Evolutionary conservation across 768 basidiomycete genomes (phyloP), one percentile per base, ranked within the genome.

Genomic region (Leccinum sublutescens): DNA sequence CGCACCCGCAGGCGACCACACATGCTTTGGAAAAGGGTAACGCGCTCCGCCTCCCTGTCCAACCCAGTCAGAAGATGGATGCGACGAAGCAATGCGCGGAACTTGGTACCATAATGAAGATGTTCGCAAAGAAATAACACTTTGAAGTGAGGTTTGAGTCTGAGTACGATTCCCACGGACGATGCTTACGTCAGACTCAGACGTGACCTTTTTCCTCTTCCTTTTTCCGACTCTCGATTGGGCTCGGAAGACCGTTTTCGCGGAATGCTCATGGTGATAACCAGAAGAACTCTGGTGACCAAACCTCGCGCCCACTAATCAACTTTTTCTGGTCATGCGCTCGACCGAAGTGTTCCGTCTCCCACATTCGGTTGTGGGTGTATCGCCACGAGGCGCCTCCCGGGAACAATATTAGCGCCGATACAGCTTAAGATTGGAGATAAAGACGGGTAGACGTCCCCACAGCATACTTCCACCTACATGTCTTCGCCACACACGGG

Each of bases 1-100:
- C 75, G 61, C 55, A 92, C 93, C 93, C 64, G 94, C 82, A 69
- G 95, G 95, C 23, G 93, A 89, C 93, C 93, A 98, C 56, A 97
- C 95, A 69, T 90, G 84, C 80, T 95, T 95, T 33, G 93, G 95
- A 74, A 88, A 97, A 9, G 94, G 93, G 81, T 92, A 97, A 77
- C 92, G 86, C 56, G 77, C 83, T 62, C 89, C 90, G 76, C 90
- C 91, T 50, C 91, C 91, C 91, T 92, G 57, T 19, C 5, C 14
- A 21, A n/a, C 2, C 10, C 9, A 8, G 36, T 67, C 25, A 66
- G 52, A 29, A 14, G 11, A 1, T 11, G 15, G 1, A 19, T 43
- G 11, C 2, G 12, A 57, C 5, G 25, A 29, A 21, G 4, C 12
- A 31, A 21, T 5, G n/a, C 5, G n/a, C 6, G 3, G 9, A 25